Evolutionary conservation across 805 yeast species (phyloP), one percentile per base, ranked within the genome.

Genomic region (Wickerhamomyces kurtzmanii): DNA sequence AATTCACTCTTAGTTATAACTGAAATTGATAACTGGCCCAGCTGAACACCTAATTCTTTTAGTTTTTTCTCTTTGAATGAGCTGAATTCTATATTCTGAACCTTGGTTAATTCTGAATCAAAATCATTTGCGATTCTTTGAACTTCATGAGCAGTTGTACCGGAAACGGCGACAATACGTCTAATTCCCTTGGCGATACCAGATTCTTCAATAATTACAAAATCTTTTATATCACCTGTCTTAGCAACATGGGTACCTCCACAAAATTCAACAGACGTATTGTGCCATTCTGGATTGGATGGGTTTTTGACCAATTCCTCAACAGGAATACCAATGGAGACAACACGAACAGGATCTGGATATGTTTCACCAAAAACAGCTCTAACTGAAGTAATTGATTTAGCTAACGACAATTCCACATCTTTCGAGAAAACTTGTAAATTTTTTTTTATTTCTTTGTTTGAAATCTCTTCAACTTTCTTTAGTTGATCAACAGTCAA

Each of bases 171-270:
- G 32, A 91, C 96, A 53, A 91, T 82, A 68, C 99, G 84, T 62
- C 99, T 77, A 38, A 86, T 85, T 59, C 99, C 99, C 64, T 91
- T 91, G 36, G 98, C 97, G 55, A 91, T 91, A 59, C 98, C 97
- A 39, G 84, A 73, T 60, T 91, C 99, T 65, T 91, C 99, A 37
- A 80, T 64, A 30, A 91, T 71, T 20, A 91, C 83, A 39, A 91
- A 71, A 42, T 83, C 89, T 55, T 86, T 86, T 53, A 91, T 91
- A 35, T 89, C 97, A 36, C 89, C 81, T 12, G 97, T 89, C 57
- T 81, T 79, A 27, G 72, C 68, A 40, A 91, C 96, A 49, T 91
- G 99, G 9, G 98, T 91, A 60, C 99, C 99, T 61, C 99, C 99
- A 62, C 99, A 91, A 68, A 91, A 91, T 62, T 91, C 99, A 40